Percentiles rank a stretch among this genome's conserved stretches.
Conservation (phyloP, 805 yeast species). For the Metschnikowia baotianmanensis region DNA sequence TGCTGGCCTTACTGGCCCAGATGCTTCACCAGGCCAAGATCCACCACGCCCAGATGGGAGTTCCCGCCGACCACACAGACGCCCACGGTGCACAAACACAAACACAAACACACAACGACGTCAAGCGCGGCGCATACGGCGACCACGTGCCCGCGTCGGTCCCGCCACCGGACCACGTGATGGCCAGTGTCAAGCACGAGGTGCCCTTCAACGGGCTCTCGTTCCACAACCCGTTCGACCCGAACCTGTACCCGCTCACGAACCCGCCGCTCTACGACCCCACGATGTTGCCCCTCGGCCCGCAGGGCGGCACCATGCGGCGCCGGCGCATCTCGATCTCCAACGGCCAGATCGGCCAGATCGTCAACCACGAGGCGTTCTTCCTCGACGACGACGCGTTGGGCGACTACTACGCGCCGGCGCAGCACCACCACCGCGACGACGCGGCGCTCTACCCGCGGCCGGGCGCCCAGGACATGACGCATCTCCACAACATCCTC, state of each 20-base stretch:
- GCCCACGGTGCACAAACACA: too few species aligned
- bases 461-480: background rate
- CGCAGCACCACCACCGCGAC: too few species aligned
- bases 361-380: conserved; percentile 47
- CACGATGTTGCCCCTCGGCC: conserved; percentile 36
- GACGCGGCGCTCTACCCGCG: background rate
- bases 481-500: background rate
- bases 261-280: conserved; percentile 48
- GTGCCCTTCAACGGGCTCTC: conserved; percentile 13
- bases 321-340: conserved; percentile 76
- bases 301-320: conserved; percentile 34
- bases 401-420: conserved; percentile 23
- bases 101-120: too few species aligned
- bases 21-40: too few species aligned
- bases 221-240: conserved; percentile 39
- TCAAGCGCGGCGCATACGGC: too few species aligned
- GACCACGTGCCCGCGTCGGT: too few species aligned
- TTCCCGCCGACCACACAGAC: too few species aligned
- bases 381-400: conserved; percentile 27
- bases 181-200: conserved; percentile 4
- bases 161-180: background rate
- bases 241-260: conserved; percentile 41
- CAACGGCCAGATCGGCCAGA: conserved; percentile 82
- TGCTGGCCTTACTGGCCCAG: too few species aligned
- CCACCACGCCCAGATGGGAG: too few species aligned